phyloP scores from a whole-genome alignment of 257 asterid species.

The Petunia axillaris region DNA sequence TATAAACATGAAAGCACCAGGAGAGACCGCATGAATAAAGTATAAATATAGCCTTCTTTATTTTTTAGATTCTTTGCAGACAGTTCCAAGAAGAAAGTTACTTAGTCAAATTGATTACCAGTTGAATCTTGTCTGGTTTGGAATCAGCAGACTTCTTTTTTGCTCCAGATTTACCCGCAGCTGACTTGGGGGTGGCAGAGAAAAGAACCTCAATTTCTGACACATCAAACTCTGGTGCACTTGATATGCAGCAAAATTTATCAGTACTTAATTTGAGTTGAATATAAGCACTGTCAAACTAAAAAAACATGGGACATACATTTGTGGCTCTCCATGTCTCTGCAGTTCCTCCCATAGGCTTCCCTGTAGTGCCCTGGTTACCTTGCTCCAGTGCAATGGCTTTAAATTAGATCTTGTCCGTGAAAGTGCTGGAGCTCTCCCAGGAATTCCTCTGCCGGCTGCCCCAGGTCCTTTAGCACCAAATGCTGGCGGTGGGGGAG shows the following conservation, averaged over 20 bases:
- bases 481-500: constrained; percentile 50
- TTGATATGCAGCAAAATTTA: constrained; percentile 39
- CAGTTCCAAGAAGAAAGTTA: neutral
- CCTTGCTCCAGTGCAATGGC: constrained; percentile 99
- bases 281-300: constrained; percentile 19
- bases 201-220: constrained; percentile 90
- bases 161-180: constrained; percentile 72
- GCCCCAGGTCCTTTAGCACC: constrained; percentile 69
- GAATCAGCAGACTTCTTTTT: constrained; percentile 84
- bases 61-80: constrained; percentile 19
- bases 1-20: neutral
- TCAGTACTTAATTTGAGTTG: constrained; percentile 31
- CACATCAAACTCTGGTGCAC: constrained; percentile 96
- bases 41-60: neutral
- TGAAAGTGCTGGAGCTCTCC: constrained; percentile 40
- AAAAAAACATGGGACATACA: constrained; percentile 46
- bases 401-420: constrained; percentile 78
- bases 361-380: constrained; percentile 93
- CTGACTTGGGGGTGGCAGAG: constrained; percentile 92
- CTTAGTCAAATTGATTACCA: constrained; percentile 57
- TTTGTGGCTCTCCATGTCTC: constrained; percentile 83
- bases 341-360: constrained; percentile 99
- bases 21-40: constrained; percentile 10
- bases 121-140: constrained; percentile 82
- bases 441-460: constrained; percentile 57